These are phyloP conservation scores for Breynia disticha DNA, from an alignment of 441 rosid genomes.

Conservation along the genomic window DNA sequence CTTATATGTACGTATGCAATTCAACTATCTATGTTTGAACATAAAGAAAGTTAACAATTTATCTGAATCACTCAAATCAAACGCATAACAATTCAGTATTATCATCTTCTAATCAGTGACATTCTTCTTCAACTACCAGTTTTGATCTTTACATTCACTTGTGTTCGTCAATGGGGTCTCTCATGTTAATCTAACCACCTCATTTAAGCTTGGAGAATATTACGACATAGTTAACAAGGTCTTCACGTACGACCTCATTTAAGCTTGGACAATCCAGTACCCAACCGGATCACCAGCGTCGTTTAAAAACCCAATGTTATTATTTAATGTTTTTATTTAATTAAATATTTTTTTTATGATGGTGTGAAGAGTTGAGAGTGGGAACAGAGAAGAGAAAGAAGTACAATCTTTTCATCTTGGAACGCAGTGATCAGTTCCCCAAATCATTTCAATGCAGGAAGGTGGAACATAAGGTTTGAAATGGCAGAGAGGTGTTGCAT, in stretches of 20 bases:
- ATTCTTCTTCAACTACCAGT: too few species aligned
- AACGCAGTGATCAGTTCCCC: conserved; percentile 63
- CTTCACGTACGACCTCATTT: conserved; percentile 44
- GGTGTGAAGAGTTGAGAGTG: conserved; percentile 38
- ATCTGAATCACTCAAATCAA: too few species aligned
- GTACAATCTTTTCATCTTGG: conserved; percentile 56
- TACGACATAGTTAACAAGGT: conserved; percentile 34
- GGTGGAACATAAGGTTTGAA: conserved; percentile 74
- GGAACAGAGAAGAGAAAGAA: conserved; percentile 50
- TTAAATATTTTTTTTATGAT: background rate
- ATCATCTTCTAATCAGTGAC: too few species aligned
- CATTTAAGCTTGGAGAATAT: conserved; percentile 63
- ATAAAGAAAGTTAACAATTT: too few species aligned
- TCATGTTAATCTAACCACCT: conserved; percentile 38
- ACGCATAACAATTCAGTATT: too few species aligned
- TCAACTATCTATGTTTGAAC: too few species aligned
- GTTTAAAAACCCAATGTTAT: conserved; percentile 32
- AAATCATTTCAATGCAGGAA: conserved; percentile 64
- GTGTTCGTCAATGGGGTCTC: conserved; percentile 57
- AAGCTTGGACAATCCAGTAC: conserved; percentile 31
- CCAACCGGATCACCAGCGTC: conserved; percentile 12
- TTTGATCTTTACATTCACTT: too few species aligned
- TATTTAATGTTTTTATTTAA: conserved; percentile 11
- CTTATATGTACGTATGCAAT: too few species aligned
- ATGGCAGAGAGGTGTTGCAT: conserved; percentile 44